These are phyloP conservation scores for Novymonas esmeraldas DNA, from an alignment of 208 protist species.

Conservation along the genomic window DNA sequence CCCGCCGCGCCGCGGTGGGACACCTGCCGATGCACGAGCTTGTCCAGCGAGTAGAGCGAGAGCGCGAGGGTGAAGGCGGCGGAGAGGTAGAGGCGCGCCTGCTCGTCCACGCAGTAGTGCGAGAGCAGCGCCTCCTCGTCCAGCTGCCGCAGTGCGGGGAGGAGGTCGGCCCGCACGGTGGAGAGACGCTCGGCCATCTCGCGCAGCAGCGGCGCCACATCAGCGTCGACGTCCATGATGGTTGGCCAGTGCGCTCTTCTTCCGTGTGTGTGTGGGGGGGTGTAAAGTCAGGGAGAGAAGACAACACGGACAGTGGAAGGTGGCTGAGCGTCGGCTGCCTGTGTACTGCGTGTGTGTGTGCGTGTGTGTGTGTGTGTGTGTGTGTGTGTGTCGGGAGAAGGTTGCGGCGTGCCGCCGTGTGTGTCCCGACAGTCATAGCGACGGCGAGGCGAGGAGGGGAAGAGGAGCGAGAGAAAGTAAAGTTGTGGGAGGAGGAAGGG, in stretches of 20 bases:
- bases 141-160: slow-evolving; percentile 54
- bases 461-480: background rate
- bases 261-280: background rate
- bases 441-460: no score
- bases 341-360: no score
- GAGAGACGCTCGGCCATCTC: slow-evolving; percentile 45
- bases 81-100: slow-evolving; percentile 80
- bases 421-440: no score
- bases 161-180: slow-evolving; percentile 35
- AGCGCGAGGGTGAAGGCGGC: slow-evolving; percentile 72
- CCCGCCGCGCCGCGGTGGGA: background rate
- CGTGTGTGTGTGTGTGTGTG: no score
- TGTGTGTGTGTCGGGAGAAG: no score
- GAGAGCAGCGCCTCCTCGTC: slow-evolving; percentile 75
- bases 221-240: slow-evolving; percentile 60
- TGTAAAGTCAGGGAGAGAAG: background rate
- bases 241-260: background rate
- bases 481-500: background rate
- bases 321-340: no score
- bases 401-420: no score
- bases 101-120: slow-evolving; percentile 73
- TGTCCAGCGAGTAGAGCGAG: slow-evolving; percentile 71
- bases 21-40: slow-evolving; percentile 43
- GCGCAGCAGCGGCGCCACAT: slow-evolving; percentile 53
- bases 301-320: no score